phyloP scores from a whole-genome alignment of 805 yeast species.

The Yamadazyma sp. region DNA sequence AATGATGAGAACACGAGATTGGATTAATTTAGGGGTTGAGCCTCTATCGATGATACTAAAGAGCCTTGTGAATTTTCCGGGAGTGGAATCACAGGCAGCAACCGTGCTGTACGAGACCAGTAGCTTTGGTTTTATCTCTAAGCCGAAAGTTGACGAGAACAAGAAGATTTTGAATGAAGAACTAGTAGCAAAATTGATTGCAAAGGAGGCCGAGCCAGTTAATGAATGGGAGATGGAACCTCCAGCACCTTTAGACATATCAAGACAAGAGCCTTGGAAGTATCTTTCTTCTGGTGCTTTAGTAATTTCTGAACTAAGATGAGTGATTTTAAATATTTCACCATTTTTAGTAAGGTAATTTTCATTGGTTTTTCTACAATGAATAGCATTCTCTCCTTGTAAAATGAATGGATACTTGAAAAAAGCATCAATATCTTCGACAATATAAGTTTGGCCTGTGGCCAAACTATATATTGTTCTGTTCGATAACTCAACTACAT shows the following conservation, averaged over 20 bases:
- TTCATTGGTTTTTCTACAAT: not conserved
- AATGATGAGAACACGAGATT: not conserved
- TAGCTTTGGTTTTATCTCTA: not conserved
- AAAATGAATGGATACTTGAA: too few species aligned
- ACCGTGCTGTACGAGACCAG: slow-evolving; percentile 1
- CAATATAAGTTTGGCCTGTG: too few species aligned
- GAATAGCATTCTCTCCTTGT: too few species aligned
- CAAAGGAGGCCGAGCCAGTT: slow-evolving; percentile 1
- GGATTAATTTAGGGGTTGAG: slow-evolving; percentile 2
- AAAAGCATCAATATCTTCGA: too few species aligned
- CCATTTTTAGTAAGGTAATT: slow-evolving; percentile 3
- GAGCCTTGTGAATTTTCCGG: slow-evolving; percentile 4
- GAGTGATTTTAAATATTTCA: slow-evolving; percentile 1
- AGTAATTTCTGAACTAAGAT: not conserved
- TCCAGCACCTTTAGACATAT: slow-evolving; percentile 6
- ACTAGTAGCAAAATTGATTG: not conserved
- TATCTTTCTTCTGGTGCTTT: not conserved
- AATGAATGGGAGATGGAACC: slow-evolving; percentile 5
- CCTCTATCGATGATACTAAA: not conserved
- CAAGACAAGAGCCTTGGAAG: slow-evolving; percentile 8
- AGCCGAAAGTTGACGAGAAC: slow-evolving; percentile 1
- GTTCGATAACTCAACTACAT: too few species aligned
- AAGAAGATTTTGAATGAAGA: slow-evolving; percentile 1
- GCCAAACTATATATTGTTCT: too few species aligned
- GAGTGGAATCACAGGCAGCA: slow-evolving; percentile 5